Evolutionary conservation across 2,329 filamentous ascomycete species (phyloP), one percentile per base, ranked within the genome.

Genomic region (Trichophyton simii): DNA sequence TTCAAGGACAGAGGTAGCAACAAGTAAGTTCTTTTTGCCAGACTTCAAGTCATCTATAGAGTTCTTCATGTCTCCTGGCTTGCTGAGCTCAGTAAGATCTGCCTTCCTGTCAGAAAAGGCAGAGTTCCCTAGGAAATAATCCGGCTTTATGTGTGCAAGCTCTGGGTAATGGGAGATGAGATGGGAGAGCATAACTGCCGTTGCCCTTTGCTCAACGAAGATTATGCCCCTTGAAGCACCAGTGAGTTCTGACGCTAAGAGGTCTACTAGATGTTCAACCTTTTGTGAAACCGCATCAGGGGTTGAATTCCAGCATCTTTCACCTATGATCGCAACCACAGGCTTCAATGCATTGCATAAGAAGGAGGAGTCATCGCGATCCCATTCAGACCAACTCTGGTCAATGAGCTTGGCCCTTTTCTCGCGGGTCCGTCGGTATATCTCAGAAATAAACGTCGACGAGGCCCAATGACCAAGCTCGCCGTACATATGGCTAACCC

Each of bases 381-480:
- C 73, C 75, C 78, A 80, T 0, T 72, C 70, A 22, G 76, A 71
- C n/a, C 76, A 68, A 59, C 69, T 61, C 11, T 69, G 62, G 61
- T 73, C 68, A 9, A 66, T 64, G 22, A 67, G 64, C 4, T 46
- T 4, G 57, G 34, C 63, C 18, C 60, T 52, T 15, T 66, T 58
- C 65, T 41, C 36, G n/a, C 65, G 66, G 9, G 77, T 67, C 55
- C 72, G 72, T 55, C 68, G 71, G 8, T 83, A 73, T 2, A 80
- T 78, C 42, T 75, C 75, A 59, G 72, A 72, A 25, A 91, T 81
- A 68, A 85, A 91, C 58, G 80, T 81, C 57, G 91, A 85, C 0
- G 81, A 80, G 0, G 86, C 86, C 86, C 87, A 91, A 1, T 76
- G 65, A 0, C 88, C 88, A 3, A 91, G 77, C 54, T 87, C 80